Base-by-base conservation (phyloP, 495 filamentous ascomycete species). In the Aspergillus leporis region DNA sequence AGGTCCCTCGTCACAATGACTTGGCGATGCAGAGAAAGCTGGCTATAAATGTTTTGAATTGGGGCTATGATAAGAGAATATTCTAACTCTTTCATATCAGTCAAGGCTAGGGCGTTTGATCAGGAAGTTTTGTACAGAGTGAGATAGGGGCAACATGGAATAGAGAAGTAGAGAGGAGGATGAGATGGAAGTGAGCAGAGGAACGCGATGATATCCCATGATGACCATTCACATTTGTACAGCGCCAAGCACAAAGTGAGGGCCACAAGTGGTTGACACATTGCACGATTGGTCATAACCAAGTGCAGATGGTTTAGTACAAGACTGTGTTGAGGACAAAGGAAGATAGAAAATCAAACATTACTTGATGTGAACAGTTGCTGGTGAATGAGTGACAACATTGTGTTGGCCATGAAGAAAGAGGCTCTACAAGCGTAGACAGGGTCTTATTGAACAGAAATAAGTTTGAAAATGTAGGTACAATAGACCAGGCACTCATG, bases 321-420 rank as follows among this genome's bases (percentile, higher is more conserved):
- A 10, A 36, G 2, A 36, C 13, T 8, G 13, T 14, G 8, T 8
- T 36, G 34, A 41, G 14, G 16, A 41, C 38, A 41, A 41, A 18
- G 38, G 14, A 9, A 46, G 13, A 46, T 18, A 45, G 16, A 16
- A 31, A 8, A 55, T 6, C 38, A 41, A 41, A 41, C 38, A 54
- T 28, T 43, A 41, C 18, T 30, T 30, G 28, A 28, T 4, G 28
- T 22, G 51, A 25, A 54, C 16, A 19, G n/a, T 13, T 45, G 32
- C 6, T n/a, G 14, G n/a, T 12, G 49, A 14, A 16, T 31, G 1
- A 1, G 6, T 41, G 38, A n/a, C 2, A 18, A 6, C 14, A n/a
- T n/a, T n/a, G 8, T 63, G 70, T 57, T 28, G 25, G 25, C 25
- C 25, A 28, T 28, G 25, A 28, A 9, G 10, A 3, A 40, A 40